Conservation (phyloP, 495 filamentous ascomycete genomes). For the Massariosphaeria phaeospora region DNA sequence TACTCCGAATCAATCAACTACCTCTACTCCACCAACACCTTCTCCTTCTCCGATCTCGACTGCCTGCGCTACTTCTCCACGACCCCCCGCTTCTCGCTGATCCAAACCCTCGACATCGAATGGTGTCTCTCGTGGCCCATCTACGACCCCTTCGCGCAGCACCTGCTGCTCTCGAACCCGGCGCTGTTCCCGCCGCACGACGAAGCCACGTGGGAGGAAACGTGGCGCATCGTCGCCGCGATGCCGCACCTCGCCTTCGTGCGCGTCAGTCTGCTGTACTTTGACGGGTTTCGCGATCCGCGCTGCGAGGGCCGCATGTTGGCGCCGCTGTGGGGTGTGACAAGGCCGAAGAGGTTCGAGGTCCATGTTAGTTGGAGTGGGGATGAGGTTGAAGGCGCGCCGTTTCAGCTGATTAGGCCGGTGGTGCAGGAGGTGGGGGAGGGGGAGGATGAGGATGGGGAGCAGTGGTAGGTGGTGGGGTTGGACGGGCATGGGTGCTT, state of each 20-base stretch:
- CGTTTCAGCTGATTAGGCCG: constrained; percentile 24
- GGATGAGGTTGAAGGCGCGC: constrained; percentile 12
- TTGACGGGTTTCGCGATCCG: constrained; percentile 19
- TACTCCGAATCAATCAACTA: constrained; percentile 24
- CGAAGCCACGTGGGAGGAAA: constrained; percentile 29
- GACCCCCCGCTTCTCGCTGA: constrained; percentile 18
- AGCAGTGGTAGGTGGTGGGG: not conserved
- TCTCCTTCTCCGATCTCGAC: constrained; percentile 30
- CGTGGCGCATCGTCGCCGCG: constrained; percentile 25
- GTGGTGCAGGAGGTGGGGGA: not conserved
- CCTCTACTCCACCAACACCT: constrained; percentile 26
- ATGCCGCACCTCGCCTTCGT: constrained; percentile 12
- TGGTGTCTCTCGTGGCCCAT: constrained; percentile 25
- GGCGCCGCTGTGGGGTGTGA: constrained; percentile 10
- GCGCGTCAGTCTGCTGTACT: constrained; percentile 13
- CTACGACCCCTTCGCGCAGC: constrained; percentile 18
- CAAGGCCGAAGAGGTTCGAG: constrained; percentile 1
- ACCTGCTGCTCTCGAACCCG: constrained; percentile 14
- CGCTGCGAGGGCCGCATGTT: constrained; percentile 16
- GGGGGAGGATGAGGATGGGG: not conserved
- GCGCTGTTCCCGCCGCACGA: constrained; percentile 24
- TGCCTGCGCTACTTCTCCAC: constrained; percentile 26
- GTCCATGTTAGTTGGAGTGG: constrained; percentile 23
- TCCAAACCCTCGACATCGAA: constrained; percentile 12
- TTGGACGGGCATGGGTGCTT: too few species aligned